phyloP scores from a whole-genome alignment of 129 eudicot genomes.

The Cynara cardunculus region DNA sequence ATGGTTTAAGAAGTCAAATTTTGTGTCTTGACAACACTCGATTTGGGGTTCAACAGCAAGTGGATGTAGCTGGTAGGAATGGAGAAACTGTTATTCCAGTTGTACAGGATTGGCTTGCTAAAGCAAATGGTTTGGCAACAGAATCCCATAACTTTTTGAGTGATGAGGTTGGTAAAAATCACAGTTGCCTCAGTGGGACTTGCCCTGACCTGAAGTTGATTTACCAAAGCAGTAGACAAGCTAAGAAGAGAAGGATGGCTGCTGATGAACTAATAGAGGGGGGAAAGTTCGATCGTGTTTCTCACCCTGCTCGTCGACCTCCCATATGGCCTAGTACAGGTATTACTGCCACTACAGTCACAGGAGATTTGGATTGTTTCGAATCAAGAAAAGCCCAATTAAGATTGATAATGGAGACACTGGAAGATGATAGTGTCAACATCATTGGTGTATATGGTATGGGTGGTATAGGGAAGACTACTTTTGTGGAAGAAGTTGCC shows the following conservation, averaged over 20 bases:
- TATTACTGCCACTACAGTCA: neutral
- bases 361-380: slow-evolving; percentile 29
- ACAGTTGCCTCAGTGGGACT: slow-evolving; percentile 21
- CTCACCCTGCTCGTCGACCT: slow-evolving; percentile 31
- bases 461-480: slow-evolving; percentile 50
- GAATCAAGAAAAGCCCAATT: slow-evolving; percentile 32
- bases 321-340: slow-evolving; percentile 23
- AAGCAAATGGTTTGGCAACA: slow-evolving; percentile 5
- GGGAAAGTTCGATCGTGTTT: slow-evolving; percentile 29
- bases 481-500: slow-evolving; percentile 35
- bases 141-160: slow-evolving; percentile 22
- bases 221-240: slow-evolving; percentile 28
- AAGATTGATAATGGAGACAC: slow-evolving; percentile 33
- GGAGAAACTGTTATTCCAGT: slow-evolving; percentile 29
- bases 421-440: slow-evolving; percentile 32
- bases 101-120: slow-evolving; percentile 31
- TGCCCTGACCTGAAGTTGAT: slow-evolving; percentile 27
- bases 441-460: slow-evolving; percentile 44
- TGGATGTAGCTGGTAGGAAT: slow-evolving; percentile 25
- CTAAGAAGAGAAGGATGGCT: slow-evolving; percentile 29
- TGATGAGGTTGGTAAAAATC: slow-evolving; percentile 14
- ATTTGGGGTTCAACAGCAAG: slow-evolving; percentile 17
- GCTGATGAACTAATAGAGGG: slow-evolving; percentile 18
- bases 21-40: slow-evolving; percentile 6
- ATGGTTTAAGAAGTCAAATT: slow-evolving; percentile 16